Conservation (phyloP, 2,329 filamentous ascomycete genomes). For the Ascochyta lentis region DNA sequence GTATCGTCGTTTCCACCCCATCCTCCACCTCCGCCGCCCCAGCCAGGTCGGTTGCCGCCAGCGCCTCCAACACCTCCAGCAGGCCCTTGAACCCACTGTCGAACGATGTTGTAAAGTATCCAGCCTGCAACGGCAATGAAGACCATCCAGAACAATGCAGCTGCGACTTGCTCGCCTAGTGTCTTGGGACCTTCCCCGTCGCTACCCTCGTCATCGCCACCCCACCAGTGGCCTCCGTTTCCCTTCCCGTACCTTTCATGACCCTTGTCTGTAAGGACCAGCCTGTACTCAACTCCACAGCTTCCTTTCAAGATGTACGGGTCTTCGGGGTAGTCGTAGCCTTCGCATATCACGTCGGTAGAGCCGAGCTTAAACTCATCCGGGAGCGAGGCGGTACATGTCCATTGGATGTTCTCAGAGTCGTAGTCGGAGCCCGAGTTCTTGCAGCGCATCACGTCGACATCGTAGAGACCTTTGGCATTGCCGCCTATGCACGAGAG, state of each 20-base stretch:
- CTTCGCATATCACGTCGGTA: slow-evolving; percentile 93
- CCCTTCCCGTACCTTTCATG: slow-evolving; percentile 70
- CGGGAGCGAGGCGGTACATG: slow-evolving; percentile 73
- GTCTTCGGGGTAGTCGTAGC: slow-evolving; percentile 78
- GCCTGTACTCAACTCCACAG: slow-evolving; percentile 88
- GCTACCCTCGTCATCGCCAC: slow-evolving; percentile 46
- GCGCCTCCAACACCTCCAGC: slow-evolving; percentile 25
- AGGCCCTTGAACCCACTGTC: slow-evolving; percentile 35
- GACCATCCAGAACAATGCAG: slow-evolving; percentile 64
- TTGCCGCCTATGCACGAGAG: slow-evolving; percentile 75
- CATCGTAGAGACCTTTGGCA: slow-evolving; percentile 67
- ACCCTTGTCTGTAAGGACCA: slow-evolving; percentile 79
- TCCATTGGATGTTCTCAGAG: slow-evolving; percentile 88
- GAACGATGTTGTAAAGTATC: slow-evolving; percentile 67
- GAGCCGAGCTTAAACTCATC: slow-evolving; percentile 75
- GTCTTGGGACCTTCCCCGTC: slow-evolving; percentile 49
- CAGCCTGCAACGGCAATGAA: slow-evolving; percentile 67
- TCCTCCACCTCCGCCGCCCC: slow-evolving; percentile 51
- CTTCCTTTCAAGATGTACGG: slow-evolving; percentile 88
- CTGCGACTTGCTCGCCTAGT: slow-evolving; percentile 37
- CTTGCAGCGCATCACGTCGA: slow-evolving; percentile 87
- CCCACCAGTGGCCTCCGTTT: slow-evolving; percentile 52
- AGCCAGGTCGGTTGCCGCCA: slow-evolving; percentile 41
- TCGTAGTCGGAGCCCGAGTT: slow-evolving; percentile 85
- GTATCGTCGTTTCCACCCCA: slow-evolving; percentile 38